Evolutionary conservation across 1,284 basidiomycete genomes (phyloP).

Genomic region (Sanguinoderma infundibulare): DNA sequence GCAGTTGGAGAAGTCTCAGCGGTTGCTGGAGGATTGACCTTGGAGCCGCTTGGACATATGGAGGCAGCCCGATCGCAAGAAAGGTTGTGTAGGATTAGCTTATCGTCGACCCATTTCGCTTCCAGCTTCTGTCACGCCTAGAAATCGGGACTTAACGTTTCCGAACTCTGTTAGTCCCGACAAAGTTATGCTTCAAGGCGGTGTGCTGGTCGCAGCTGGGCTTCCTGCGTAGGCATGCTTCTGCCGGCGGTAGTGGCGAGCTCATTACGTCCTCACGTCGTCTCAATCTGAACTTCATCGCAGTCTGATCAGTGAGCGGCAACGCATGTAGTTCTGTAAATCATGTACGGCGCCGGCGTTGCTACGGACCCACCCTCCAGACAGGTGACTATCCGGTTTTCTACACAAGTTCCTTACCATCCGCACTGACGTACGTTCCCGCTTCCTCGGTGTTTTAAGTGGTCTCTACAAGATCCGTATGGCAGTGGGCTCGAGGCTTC

Average conservation of each 20-base stretch:
- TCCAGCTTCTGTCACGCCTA: constrained; percentile 23
- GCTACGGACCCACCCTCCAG: background rate
- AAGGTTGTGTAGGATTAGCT: constrained; percentile 9
- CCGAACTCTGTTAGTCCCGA: background rate
- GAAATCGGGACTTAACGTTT: constrained; percentile 2
- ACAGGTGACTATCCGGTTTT: background rate
- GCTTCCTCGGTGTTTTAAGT: constrained; percentile 2
- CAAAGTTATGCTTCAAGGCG: background rate
- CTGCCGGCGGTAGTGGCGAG: constrained; percentile 13
- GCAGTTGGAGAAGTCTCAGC: constrained; percentile 14
- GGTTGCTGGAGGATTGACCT: constrained; percentile 16
- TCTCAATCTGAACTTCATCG: background rate
- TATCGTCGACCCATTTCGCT: constrained; percentile 7
- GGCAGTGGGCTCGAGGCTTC: constrained; percentile 2
- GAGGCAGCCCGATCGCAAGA: constrained; percentile 1
- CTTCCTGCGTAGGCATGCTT: constrained; percentile 7
- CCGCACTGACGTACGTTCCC: background rate
- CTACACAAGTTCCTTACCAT: background rate
- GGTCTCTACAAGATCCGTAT: constrained; percentile 15
- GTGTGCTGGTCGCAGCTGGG: constrained; percentile 1
- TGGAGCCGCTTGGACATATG: constrained; percentile 16
- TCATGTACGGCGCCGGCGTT: background rate
- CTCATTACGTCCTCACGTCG: constrained; percentile 20
- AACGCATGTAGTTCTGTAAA: constrained; percentile 1
- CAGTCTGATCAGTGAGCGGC: background rate